phyloP scores from a whole-genome alignment of 352 stramenopile species.

The Pythium volutum region DNA sequence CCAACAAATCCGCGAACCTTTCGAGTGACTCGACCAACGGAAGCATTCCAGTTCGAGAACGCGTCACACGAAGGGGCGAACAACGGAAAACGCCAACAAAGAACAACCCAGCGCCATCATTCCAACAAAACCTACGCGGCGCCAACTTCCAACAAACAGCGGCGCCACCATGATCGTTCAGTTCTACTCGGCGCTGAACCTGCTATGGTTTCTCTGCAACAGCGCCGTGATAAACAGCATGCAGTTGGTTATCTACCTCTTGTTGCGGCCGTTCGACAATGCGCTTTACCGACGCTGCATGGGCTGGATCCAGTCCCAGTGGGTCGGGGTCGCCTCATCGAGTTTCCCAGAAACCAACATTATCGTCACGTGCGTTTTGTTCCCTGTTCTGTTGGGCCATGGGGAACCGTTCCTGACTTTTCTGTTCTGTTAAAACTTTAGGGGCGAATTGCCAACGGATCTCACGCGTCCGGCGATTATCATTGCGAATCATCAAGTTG shows the following conservation, averaged over 20 bases:
- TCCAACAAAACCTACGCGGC: background rate
- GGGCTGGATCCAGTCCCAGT: slow-evolving; percentile 66
- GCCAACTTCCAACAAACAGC: background rate
- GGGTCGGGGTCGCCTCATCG: slow-evolving; percentile 85
- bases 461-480: slow-evolving; percentile 78
- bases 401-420: slow-evolving; percentile 4
- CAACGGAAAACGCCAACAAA: background rate
- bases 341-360: slow-evolving; percentile 85
- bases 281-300: slow-evolving; percentile 76
- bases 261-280: slow-evolving; percentile 82
- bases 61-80: background rate
- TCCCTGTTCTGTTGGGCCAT: background rate
- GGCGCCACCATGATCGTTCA: slow-evolving; percentile 43
- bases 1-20: slow-evolving; percentile 6
- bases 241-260: slow-evolving; percentile 79
- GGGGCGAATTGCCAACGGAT: slow-evolving; percentile 75
- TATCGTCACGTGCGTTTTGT: slow-evolving; percentile 50
- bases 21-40: slow-evolving; percentile 24
- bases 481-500: slow-evolving; percentile 90
- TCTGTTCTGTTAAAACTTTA: slow-evolving; percentile 19
- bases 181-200: slow-evolving; percentile 70
- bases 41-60: slow-evolving; percentile 19
- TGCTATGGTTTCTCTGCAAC: slow-evolving; percentile 86
- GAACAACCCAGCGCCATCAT: background rate
- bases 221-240: slow-evolving; percentile 75